Base-by-base conservation (phyloP, 1,284 basidiomycete species). In the Cryptococcus sp. region DNA sequence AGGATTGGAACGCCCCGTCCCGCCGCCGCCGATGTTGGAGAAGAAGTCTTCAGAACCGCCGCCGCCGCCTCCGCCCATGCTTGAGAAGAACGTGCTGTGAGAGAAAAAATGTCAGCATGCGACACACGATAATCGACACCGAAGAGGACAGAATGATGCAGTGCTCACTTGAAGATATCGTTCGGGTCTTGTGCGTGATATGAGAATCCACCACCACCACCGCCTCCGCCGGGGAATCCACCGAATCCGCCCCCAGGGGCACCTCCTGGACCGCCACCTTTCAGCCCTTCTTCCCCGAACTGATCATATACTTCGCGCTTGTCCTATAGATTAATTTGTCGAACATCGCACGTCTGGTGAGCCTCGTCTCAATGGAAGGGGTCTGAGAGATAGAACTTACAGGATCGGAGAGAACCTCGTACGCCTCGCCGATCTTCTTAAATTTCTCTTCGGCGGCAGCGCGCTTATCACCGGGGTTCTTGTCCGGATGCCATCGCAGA, bases 351-450 rank as follows among this genome's bases (percentile, higher is more conserved):
- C 10, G 2, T 35, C 30, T 35, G 30, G 30, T 35, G 2, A 35
- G 30, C 30, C 13, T 5, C 30, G 7, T 2, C 2, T 2, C 30
- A 35, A 35, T 35, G 13, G 10, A 35, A 35, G 4, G 10, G 3
- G 7, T 35, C 10, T 35, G 30, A 5, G 35, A 35, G 19, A 30
- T 41, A 16, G 16, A 17, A 69, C 73, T 67, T 27, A 71, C 71
- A 27, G 76, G 88, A 79, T 98, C 94, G 54, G 85, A 91, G 53
- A 98, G 85, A 49, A 98, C 95, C 77, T 99, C 95, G 71, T 95
- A 98, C 0, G 95, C 95, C 82, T 99, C 95, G 23, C 91, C 91
- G 58, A 96, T 85, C 89, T 96, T 87, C 80, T 99, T 95, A 81
- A 99, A 99, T 80, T 91, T 96, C 71, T 86, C 85, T 10, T 86